These are phyloP conservation scores for Pterocarpus macrocarpus DNA, from an alignment of 306 rosid genomes.

Conservation along the genomic window DNA sequence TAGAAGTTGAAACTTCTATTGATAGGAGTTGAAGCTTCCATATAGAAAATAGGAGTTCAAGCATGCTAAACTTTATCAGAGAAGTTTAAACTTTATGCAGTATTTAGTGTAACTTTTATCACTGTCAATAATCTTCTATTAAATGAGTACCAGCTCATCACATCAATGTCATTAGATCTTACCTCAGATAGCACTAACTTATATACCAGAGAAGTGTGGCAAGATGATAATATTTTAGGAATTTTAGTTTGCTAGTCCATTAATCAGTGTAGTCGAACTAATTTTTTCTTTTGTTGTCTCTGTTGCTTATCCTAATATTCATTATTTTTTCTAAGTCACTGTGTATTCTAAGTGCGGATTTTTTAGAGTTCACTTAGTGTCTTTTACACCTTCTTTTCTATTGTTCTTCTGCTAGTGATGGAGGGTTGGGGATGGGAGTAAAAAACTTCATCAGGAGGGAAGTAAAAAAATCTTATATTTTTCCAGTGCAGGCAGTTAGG, in stretches of 20 bases:
- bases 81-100: background rate
- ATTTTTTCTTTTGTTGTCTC: conserved; percentile 9
- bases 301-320: conserved; percentile 15
- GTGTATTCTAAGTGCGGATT: background rate
- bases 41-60: conserved; percentile 17
- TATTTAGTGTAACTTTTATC: background rate
- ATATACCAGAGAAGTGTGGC: conserved; percentile 11
- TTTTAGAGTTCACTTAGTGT: conserved; percentile 14
- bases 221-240: background rate
- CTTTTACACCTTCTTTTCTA: background rate
- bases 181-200: conserved; percentile 9
- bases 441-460: conserved; percentile 39
- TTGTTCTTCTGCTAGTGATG: conserved; percentile 23
- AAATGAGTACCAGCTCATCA: background rate
- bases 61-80: conserved; percentile 32
- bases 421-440: conserved; percentile 29
- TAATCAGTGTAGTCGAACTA: conserved; percentile 18
- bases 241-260: conserved; percentile 36
- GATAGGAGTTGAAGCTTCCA: conserved; percentile 21
- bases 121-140: background rate
- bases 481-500: conserved; percentile 78
- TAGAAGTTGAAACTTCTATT: conserved; percentile 14
- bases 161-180: conserved; percentile 28
- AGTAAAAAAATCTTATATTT: conserved; percentile 53
- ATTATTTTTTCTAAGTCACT: conserved; percentile 9